Conservation (phyloP, 2,329 filamentous ascomycete genomes). For the Amauroascus verrucosus region DNA sequence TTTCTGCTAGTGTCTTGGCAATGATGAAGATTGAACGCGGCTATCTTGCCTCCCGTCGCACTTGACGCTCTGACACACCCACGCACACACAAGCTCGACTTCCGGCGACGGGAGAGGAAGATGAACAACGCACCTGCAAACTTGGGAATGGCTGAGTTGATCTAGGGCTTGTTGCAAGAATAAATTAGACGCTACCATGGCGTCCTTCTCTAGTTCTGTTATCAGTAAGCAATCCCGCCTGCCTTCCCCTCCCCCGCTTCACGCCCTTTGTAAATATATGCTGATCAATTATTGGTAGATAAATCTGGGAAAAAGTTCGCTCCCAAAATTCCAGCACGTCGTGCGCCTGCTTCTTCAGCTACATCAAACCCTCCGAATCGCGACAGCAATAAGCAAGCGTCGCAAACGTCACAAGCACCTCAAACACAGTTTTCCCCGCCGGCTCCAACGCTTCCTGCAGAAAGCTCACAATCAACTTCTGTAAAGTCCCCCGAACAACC, state of each 20-base stretch:
- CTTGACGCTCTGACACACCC: background rate
- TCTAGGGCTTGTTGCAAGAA: background rate
- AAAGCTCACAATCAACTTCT: background rate
- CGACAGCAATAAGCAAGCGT: background rate
- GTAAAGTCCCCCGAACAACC: background rate
- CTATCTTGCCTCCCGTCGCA: background rate
- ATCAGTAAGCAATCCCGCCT: constrained; percentile 35
- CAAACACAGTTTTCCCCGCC: constrained; percentile 10
- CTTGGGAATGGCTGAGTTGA: background rate
- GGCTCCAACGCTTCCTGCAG: background rate
- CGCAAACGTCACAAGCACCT: constrained; percentile 7
- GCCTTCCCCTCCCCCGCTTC: background rate
- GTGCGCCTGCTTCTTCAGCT: constrained; percentile 27
- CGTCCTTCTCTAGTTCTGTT: constrained; percentile 46
- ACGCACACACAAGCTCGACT: background rate
- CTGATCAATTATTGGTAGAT: constrained; percentile 23
- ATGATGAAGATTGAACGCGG: background rate
- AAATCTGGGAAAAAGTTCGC: constrained; percentile 71
- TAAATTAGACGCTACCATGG: constrained; percentile 22
- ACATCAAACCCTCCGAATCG: constrained; percentile 4
- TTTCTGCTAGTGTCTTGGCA: constrained; percentile 19
- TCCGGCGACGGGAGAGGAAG: background rate
- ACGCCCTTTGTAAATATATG: background rate
- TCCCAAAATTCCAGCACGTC: constrained; percentile 55
- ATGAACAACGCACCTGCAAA: background rate